Base-by-base conservation (phyloP, 441 rosid species). In the Eruca vesicaria region DNA sequence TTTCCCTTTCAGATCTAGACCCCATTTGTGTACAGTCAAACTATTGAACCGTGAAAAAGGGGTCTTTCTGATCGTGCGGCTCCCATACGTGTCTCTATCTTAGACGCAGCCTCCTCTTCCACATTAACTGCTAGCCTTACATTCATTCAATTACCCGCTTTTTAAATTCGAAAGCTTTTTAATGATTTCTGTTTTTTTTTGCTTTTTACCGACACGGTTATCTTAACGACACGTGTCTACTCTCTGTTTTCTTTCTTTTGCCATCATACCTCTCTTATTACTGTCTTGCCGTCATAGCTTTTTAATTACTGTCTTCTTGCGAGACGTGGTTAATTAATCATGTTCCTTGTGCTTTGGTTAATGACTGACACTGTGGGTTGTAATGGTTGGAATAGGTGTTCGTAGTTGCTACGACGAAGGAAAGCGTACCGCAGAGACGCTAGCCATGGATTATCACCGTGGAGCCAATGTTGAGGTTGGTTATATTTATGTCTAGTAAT, bases 321-420 rank as follows among this genome's bases (percentile, higher is more conserved):
- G 28, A 3, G 28, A 23, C 31, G 5, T 28, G 31, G 31, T 2
- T 29, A 5, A 5, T 38, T 38, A 38, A 29, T 29, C 32, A 29
- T 29, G 32, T 29, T 29, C 32, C 32, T 29, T 29, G 32, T 29
- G 32, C 32, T 26, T 6, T 26, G 29, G 29, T 5, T 29, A 29
- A 29, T 29, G 32, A 3, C 6, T 29, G 6, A 4, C n/a, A 68
- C 29, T 66, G 38, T 45, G 38, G 19, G 48, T 58, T 4, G 5
- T 29, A 19, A 60, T 61, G 66, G 50, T 63, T 2, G 60, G 10
- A 59, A 64, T 78, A 89, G 94, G 95, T 80, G 95, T 89, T 32
- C 83, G 95, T 72, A 89, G 95, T 74, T 89, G 95, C 71, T 89
- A 89, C 68, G 95, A 89, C 4, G 95, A 89, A 79, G 95, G 95